Evolutionary conservation across 495 filamentous ascomycete genomes (phyloP), one percentile per base, ranked within the genome.

Genomic region (Penicillium paxilli): DNA sequence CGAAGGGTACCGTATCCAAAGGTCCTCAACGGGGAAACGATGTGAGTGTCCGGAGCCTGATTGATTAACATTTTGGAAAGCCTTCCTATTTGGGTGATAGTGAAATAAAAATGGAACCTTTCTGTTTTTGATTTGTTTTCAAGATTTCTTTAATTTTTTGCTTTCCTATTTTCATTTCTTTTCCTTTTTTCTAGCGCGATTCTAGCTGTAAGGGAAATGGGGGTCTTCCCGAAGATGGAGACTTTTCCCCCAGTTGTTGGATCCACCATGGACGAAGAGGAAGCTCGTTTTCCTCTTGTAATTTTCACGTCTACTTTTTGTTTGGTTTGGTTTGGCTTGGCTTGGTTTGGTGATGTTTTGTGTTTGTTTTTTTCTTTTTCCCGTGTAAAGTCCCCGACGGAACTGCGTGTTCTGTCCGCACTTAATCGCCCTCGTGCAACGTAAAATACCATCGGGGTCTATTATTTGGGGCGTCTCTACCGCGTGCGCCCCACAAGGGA

Each of bases 111-210:
- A n/a, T 38, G 16, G 35, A 16, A 16, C 17, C 35, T 38, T 38
- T 8, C 35, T 14, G 11, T 32, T 1, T 9, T 10, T 12, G 30
- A 11, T 10, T 32, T 32, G 11, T 12, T 14, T 32, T 32, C 4
- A n/a, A n/a, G n/a, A n/a, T n/a, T n/a, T n/a, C 5, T 28, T 11
- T 28, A 28, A 28, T 28, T 28, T 11, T 28, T 5, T 5, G 5
- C 11, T 28, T 28, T 28, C 26, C 5, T 28, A 5, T 28, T 5
- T 28, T 28, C 26, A 28, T 41, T 12, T 16, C 11, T 50, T 49
- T 55, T 63, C 59, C 55, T 49, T 57, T 52, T 63, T 68, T 68
- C 65, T 68, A 68, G 63, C 57, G 59, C 37, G 44, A 28, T 67
- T 67, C 65, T 65, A 66, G 65, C 55, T 57, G 65, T 63, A 65